phyloP scores from a whole-genome alignment of 2,329 filamentous ascomycete genomes.

The Verticillium alfalfae region DNA sequence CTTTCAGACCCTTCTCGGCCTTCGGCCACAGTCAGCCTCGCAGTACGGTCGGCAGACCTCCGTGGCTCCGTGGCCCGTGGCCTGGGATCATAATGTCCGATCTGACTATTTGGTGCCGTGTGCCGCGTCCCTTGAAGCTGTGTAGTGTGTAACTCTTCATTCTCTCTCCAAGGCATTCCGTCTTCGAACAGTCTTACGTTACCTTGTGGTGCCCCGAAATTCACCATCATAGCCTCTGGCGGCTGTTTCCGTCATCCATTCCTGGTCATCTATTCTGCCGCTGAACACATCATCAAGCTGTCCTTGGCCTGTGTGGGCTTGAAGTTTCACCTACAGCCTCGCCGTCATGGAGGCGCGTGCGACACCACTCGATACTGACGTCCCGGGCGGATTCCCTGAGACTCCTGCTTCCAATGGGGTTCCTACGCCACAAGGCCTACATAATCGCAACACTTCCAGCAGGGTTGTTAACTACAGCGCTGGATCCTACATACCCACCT shows the following conservation, averaged over 20 bases:
- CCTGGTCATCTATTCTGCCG: neutral
- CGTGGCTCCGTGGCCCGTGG: neutral
- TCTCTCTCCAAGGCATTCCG: neutral
- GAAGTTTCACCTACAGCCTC: neutral
- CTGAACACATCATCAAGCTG: neutral
- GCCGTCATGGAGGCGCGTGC: constrained; percentile 17
- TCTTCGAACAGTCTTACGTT: neutral
- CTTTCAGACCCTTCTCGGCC: neutral
- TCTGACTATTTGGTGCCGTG: neutral
- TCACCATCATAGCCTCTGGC: neutral
- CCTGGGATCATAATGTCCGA: neutral
- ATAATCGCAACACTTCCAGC: neutral
- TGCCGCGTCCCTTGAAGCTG: neutral
- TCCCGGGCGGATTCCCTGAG: constrained; percentile 25
- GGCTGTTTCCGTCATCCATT: too few relatives aligned
- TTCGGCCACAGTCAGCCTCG: neutral
- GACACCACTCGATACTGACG: constrained; percentile 22
- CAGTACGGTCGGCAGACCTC: neutral
- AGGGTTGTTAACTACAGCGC: neutral
- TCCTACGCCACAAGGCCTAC: constrained; percentile 1
- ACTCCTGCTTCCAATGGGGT: constrained; percentile 15
- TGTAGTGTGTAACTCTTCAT: neutral
- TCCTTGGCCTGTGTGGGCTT: neutral
- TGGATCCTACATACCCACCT: constrained; percentile 1
- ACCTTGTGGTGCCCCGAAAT: neutral